Evolutionary conservation across 371 early-diverging fungal genomes (phyloP).

Genomic region (Circinella umbellata): DNA sequence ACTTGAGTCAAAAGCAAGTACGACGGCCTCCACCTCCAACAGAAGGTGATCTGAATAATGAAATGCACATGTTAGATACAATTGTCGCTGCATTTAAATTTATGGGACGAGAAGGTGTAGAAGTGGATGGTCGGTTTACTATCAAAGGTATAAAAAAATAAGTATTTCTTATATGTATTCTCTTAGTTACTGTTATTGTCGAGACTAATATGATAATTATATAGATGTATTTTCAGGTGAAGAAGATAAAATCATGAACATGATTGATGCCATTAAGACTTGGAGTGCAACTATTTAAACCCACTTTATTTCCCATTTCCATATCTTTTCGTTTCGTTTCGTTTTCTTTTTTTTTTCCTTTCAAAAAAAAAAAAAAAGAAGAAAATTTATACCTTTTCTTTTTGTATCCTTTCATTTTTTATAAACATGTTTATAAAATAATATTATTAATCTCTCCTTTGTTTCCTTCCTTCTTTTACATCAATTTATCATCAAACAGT

Average conservation of each 20-base stretch:
- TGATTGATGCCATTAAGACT: constrained; percentile 48
- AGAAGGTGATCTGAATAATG: constrained; percentile 34
- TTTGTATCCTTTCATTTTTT: too few relatives aligned
- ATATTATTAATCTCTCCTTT: neutral
- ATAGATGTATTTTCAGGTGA: constrained; percentile 58
- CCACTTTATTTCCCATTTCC: neutral
- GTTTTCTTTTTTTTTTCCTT: neutral
- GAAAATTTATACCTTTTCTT: too few relatives aligned
- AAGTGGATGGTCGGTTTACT: constrained; percentile 57
- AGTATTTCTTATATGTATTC: neutral
- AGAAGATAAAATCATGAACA: constrained; percentile 48
- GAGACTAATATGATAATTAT: neutral
- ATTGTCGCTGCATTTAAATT: constrained; percentile 68
- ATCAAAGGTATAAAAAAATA: constrained; percentile 27
- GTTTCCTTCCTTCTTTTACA: neutral
- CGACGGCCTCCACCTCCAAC: constrained; percentile 35
- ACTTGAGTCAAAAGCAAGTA: constrained; percentile 53
- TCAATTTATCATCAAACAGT: neutral
- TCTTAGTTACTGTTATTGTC: too few relatives aligned
- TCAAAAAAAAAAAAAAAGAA: too few relatives aligned
- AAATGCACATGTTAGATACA: constrained; percentile 60
- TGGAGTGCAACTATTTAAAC: constrained; percentile 20
- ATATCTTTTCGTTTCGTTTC: neutral
- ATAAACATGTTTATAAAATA: too few relatives aligned
- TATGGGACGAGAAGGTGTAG: constrained; percentile 64